Evolutionary conservation across 1,139 yeast species (phyloP), one percentile per base, ranked within the genome.

Genomic region (Torulaspora pretoriensis): DNA sequence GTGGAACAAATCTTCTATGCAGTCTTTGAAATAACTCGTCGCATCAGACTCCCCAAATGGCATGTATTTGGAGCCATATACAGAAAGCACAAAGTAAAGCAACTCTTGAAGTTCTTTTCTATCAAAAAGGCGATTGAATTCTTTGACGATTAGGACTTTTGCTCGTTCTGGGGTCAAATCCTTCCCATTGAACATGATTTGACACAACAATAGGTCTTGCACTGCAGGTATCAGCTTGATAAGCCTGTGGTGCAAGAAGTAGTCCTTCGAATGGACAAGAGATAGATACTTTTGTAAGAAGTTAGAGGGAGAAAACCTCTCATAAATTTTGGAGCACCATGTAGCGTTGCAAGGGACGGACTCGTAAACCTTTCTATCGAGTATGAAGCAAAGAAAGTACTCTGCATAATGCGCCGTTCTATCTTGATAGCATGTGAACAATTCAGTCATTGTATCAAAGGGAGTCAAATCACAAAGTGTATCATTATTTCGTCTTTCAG

Each of bases 281-380:
- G 46, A 24, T 2, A 54, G 39, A 39, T 58, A 57, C 4, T 19
- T 38, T 12, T 44, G 34, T 7, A 51, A 13, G 12, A 55, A 43
- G 1, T 41, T 42, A 3, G 25, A 12, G 7, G 32, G 23, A 12
- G 39, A 27, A 10, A 55, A 22, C 4, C 17, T 33, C 3, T 43
- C 27, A 30, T 40, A 48, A 4, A 51, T 27, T 2, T 32, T 29
- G 8, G 43, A 33, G 35, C 59, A 54, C 60, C 56, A 50, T 0
- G 27, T 10, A 2, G 48, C 17, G 22, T 53, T 49, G 26, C 53
- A 50, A 17, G 48, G 51, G 4, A 46, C 29, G 5, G 61, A 57
- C 17, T 59, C 56, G 43, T 46, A 61, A 7, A 61, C 34, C 16
- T 58, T 60, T 23, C 59, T 49, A 39, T 63, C 67, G 13, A 63